Evolutionary conservation across 2,329 filamentous ascomycete genomes (phyloP).

Genomic region (Nigrospora sphaerica): DNA sequence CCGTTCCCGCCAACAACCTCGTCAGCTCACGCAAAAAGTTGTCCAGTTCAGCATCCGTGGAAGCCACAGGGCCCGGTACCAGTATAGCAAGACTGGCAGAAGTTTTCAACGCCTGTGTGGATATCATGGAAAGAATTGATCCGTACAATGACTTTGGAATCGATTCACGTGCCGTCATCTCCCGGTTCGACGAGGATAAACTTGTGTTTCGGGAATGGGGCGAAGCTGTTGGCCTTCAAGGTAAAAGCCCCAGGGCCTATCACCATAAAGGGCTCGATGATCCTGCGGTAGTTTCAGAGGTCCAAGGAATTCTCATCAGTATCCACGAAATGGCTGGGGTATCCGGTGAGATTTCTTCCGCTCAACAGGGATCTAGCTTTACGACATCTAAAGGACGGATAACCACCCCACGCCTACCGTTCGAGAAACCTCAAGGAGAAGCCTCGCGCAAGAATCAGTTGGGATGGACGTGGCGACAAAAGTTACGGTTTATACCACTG

Average conservation of each 20-base stretch:
- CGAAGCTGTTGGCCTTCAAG: neutral
- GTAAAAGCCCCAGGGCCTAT: neutral
- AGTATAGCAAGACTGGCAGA: neutral
- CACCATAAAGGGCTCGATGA: neutral
- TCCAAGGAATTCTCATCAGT: neutral
- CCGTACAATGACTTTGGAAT: conserved; percentile 1
- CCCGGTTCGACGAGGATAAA: neutral
- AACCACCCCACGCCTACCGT: too few relatives aligned
- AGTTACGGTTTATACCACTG: too few relatives aligned
- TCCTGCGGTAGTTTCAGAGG: neutral
- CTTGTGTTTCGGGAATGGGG: conserved; percentile 1
- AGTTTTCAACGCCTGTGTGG: conserved; percentile 1
- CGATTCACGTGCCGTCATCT: conserved; percentile 1
- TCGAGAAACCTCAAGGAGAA: too few relatives aligned
- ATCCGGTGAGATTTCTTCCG: neutral
- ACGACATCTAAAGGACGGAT: too few relatives aligned
- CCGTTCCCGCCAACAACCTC: too few relatives aligned
- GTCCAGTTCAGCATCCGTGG: too few relatives aligned
- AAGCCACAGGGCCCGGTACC: too few relatives aligned
- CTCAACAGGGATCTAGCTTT: too few relatives aligned
- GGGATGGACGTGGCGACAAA: too few relatives aligned
- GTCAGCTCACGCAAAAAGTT: too few relatives aligned
- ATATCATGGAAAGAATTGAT: conserved; percentile 2
- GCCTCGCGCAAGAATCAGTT: too few relatives aligned
- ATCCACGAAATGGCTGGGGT: neutral